Percentiles rank a stretch among this genome's conserved stretches.
phyloP scores from a whole-genome alignment of 108 stramenopile species.

The Nitzschia inconspicua region DNA sequence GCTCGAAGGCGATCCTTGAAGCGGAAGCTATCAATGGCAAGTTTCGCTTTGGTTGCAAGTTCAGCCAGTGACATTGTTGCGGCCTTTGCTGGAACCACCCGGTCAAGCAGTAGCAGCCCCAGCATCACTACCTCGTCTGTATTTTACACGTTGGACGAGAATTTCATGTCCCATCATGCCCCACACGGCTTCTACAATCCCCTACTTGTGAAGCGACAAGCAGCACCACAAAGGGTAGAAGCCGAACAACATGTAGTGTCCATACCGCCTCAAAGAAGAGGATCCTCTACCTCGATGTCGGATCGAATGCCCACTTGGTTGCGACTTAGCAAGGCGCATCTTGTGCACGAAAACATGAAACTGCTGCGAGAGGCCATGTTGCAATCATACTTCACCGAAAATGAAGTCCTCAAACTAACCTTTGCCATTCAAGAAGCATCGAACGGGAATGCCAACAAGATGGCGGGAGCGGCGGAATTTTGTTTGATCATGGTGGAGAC shows the following conservation, averaged over 20 bases:
- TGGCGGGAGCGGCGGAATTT: slow-evolving; percentile 76
- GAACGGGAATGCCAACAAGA: slow-evolving; percentile 39
- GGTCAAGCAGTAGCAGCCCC: too few relatives aligned
- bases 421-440: slow-evolving; percentile 60
- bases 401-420: slow-evolving; percentile 37
- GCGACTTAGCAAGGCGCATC: slow-evolving; percentile 16
- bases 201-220: background rate
- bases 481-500: slow-evolving; percentile 67
- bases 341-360: slow-evolving; percentile 25
- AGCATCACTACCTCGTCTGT: too few relatives aligned
- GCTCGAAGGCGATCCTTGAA: too few relatives aligned
- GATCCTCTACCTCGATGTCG: too few relatives aligned
- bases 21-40: too few relatives aligned
- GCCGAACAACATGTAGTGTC: background rate
- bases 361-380: slow-evolving; percentile 30
- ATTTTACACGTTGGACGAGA: slow-evolving; percentile 8
- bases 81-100: too few relatives aligned
- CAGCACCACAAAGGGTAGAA: background rate
- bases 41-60: too few relatives aligned
- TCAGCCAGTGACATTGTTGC: too few relatives aligned
- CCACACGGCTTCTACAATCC: slow-evolving; percentile 19
- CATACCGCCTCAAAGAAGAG: too few relatives aligned
- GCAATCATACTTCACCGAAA: slow-evolving; percentile 37
- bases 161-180: too few relatives aligned
- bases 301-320: slow-evolving; percentile 36